A percentile compares a stretch with the other conserved stretches of the same genome.
Evolutionary conservation across 2,329 filamentous ascomycete genomes (phyloP).

Genomic region (Apiospora kogelbergensis): DNA sequence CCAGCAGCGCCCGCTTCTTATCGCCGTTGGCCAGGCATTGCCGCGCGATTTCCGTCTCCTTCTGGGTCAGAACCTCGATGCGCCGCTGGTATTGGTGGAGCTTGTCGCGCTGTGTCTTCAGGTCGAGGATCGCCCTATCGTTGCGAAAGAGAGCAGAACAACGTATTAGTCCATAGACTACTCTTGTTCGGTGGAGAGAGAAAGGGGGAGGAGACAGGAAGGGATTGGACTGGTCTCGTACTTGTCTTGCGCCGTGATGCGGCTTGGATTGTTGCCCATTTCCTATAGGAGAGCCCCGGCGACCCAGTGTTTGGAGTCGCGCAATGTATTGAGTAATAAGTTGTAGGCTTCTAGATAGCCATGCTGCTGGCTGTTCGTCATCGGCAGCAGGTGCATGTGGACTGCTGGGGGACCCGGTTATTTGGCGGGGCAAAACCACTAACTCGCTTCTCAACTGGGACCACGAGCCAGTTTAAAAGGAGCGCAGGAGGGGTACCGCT

Average conservation of each 20-base stretch:
- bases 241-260: conserved; percentile 79
- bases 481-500: no score
- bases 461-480: no score
- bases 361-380: not conserved
- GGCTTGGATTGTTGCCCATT: conserved; percentile 59
- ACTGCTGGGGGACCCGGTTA: not conserved
- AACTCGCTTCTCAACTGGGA: not conserved
- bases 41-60: conserved; percentile 83
- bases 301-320: not conserved
- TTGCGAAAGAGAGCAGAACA: conserved; percentile 13
- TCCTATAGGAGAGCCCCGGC: not conserved
- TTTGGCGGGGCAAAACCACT: not conserved
- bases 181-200: not conserved
- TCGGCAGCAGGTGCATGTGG: not conserved
- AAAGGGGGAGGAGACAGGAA: not conserved
- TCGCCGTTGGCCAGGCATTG: conserved; percentile 80
- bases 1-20: conserved; percentile 79
- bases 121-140: conserved; percentile 86
- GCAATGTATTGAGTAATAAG: not conserved
- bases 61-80: conserved; percentile 80
- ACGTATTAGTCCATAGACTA: conserved; percentile 2
- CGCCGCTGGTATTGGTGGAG: conserved; percentile 94
- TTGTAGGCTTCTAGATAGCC: not conserved
- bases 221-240: conserved; percentile 40
- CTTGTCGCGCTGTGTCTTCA: conserved; percentile 96